Conservation (phyloP, 768 basidiomycete genomes). For the Polyporus arcularius region DNA sequence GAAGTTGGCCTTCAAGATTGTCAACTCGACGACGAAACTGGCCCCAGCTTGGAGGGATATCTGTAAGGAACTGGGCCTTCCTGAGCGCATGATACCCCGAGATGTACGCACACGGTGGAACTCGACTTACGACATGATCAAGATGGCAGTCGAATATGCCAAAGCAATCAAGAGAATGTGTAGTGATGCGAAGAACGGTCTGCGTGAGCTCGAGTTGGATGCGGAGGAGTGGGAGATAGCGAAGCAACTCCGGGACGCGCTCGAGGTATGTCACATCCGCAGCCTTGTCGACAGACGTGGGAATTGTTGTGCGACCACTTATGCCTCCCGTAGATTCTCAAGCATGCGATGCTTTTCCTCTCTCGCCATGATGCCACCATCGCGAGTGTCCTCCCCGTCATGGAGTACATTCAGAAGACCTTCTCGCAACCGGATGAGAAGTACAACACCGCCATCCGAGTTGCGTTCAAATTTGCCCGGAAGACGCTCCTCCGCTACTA, state of each 20-base stretch:
- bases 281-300: too few species aligned
- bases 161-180: not conserved
- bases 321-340: slow-evolving; percentile 16
- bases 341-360: slow-evolving; percentile 29
- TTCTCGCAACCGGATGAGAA: not conserved
- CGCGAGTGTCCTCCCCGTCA: not conserved
- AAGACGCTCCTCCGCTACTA: not conserved
- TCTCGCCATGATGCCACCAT: slow-evolving; percentile 8
- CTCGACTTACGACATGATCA: slow-evolving; percentile 10
- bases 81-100: slow-evolving; percentile 6
- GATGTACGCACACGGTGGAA: slow-evolving; percentile 26
- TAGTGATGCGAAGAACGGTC: slow-evolving; percentile 1
- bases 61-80: not conserved
- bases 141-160: slow-evolving; percentile 16
- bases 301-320: too few species aligned
- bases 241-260: slow-evolving; percentile 14
- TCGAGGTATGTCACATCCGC: slow-evolving; percentile 26
- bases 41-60: slow-evolving; percentile 3
- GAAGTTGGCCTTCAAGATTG: slow-evolving; percentile 12
- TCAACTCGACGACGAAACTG: slow-evolving; percentile 8
- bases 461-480: not conserved
- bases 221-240: slow-evolving; percentile 20
- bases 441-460: not conserved
- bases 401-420: not conserved
- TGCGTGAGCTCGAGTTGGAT: slow-evolving; percentile 7